Evolutionary conservation across 192 early-diverging fungal species (phyloP).

Genomic region (Cladochytrium replicatum): DNA sequence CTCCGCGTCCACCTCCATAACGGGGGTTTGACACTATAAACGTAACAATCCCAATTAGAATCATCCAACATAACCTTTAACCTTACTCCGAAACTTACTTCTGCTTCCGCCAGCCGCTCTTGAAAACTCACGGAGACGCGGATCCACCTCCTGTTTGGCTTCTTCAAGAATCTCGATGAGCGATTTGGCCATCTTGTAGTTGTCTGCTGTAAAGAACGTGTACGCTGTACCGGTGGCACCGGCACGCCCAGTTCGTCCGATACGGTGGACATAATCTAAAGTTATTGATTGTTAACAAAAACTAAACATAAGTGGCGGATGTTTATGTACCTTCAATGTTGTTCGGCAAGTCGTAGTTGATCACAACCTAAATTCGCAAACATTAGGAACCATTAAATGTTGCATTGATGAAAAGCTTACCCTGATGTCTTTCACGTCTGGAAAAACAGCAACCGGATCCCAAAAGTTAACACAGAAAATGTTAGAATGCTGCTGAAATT

Average conservation of each 20-base stretch:
- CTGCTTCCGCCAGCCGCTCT: conserved; percentile 20
- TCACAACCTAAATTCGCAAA: conserved; percentile 42
- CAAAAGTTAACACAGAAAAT: too few species aligned
- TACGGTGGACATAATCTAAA: conserved; percentile 70
- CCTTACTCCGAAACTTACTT: too few species aligned
- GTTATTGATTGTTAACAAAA: conserved; percentile 66
- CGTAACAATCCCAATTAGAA: too few species aligned
- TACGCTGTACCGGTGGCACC: conserved; percentile 26
- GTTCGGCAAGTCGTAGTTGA: conserved; percentile 83
- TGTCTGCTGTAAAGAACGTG: conserved; percentile 38
- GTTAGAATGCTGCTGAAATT: too few species aligned
- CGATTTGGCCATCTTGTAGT: conserved; percentile 37
- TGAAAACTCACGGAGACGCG: conserved; percentile 33
- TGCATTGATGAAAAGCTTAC: too few species aligned
- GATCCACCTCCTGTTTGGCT: conserved; percentile 45
- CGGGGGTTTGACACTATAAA: too few species aligned
- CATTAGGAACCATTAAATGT: too few species aligned
- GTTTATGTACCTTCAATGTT: conserved; percentile 86
- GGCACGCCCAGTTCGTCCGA: conserved; percentile 34
- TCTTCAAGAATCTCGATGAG: conserved; percentile 46
- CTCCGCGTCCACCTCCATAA: too few species aligned
- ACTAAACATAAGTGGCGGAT: conserved; percentile 67
- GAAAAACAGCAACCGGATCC: too few species aligned
- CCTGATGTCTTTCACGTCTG: too few species aligned
- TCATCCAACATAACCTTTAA: too few species aligned